phyloP scores from a whole-genome alignment of 345 rosid species.

The Angophora floribunda region DNA sequence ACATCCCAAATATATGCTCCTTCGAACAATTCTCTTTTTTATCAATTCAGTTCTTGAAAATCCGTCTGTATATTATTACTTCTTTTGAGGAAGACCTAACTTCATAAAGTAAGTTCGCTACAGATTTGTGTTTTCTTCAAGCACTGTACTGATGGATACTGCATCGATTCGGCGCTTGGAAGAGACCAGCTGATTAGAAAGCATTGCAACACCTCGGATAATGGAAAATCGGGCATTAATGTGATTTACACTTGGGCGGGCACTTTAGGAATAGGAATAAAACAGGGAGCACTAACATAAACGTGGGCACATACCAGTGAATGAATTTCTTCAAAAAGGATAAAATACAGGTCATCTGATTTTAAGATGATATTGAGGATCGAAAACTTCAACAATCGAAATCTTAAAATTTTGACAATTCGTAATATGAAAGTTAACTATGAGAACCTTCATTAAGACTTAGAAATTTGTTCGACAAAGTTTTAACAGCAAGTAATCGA shows the following conservation, averaged over 20 bases:
- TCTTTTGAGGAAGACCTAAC: neutral
- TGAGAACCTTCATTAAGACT: too few species aligned
- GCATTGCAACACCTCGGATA: neutral
- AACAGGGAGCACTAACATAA: neutral
- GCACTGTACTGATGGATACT: neutral
- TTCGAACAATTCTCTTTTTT: neutral
- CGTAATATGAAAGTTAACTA: neutral
- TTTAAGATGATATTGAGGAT: neutral
- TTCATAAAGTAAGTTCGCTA: neutral
- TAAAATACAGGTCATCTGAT: neutral
- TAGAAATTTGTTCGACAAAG: too few species aligned
- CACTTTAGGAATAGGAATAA: neutral
- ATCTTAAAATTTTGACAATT: neutral
- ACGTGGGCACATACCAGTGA: neutral
- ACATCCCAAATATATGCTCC: neutral
- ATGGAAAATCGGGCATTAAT: neutral
- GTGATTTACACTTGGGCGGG: neutral
- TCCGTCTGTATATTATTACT: neutral
- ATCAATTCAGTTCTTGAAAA: neutral
- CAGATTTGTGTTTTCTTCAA: neutral
- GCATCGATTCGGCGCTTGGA: neutral
- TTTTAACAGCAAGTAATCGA: too few species aligned
- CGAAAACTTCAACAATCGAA: neutral
- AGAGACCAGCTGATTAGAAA: neutral
- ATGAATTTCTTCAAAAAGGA: neutral